Evolutionary conservation across 768 basidiomycete genomes (phyloP).

Genomic region (Boletus tomentosulus): DNA sequence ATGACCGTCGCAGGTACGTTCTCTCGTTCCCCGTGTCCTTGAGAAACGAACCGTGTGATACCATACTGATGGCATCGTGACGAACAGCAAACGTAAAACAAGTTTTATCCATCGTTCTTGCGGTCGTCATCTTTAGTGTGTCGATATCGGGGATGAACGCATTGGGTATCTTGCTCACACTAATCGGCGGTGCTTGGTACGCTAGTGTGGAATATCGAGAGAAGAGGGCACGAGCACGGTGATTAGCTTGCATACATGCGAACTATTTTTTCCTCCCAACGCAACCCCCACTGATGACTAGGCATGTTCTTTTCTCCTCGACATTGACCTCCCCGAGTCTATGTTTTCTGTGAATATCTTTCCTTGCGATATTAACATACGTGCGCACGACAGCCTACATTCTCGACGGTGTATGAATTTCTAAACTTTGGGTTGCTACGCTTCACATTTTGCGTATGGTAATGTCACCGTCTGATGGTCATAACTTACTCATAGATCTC

Average conservation of each 20-base stretch:
- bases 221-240: slow-evolving; percentile 30
- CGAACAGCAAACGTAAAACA: slow-evolving; percentile 85
- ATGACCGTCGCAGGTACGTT: slow-evolving; percentile 86
- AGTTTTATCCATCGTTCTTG: slow-evolving; percentile 81
- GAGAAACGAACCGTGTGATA: background rate
- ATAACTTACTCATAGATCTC: background rate
- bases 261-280: background rate
- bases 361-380: background rate
- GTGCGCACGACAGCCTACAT: slow-evolving; percentile 4
- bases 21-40: background rate
- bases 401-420: background rate
- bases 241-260: background rate
- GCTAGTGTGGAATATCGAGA: slow-evolving; percentile 62
- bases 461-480: background rate
- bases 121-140: slow-evolving; percentile 80
- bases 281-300: background rate
- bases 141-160: slow-evolving; percentile 77
- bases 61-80: slow-evolving; percentile 6
- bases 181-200: slow-evolving; percentile 83
- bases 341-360: background rate
- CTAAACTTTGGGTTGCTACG: background rate
- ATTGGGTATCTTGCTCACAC: slow-evolving; percentile 78
- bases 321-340: background rate
- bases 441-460: background rate
- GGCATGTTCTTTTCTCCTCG: background rate